A percentile compares a stretch with the other conserved stretches of the same genome.
These are phyloP conservation scores for Lecanicillium sp. DNA, from an alignment of 2,329 filamentous ascomycete species.

Conservation along the genomic window DNA sequence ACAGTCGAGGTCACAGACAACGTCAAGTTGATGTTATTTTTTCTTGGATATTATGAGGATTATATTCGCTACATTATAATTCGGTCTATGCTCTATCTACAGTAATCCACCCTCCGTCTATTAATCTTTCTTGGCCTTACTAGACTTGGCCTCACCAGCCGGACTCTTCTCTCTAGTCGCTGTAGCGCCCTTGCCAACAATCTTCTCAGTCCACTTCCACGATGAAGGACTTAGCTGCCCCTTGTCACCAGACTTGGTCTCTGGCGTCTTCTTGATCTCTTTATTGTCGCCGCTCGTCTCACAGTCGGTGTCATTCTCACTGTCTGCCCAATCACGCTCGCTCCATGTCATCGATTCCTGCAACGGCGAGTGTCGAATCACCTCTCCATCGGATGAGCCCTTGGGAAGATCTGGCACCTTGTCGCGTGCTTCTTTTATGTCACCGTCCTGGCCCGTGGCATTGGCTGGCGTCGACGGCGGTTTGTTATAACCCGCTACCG, in stretches of 20 bases:
- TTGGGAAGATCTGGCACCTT: constrained; percentile 36
- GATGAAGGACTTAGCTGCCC: constrained; percentile 1
- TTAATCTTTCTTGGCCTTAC: too few species aligned
- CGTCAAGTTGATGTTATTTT: too few species aligned
- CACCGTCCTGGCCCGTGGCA: not conserved
- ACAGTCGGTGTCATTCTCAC: constrained; percentile 30
- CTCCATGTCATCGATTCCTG: constrained; percentile 50
- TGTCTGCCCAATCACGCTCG: constrained; percentile 55
- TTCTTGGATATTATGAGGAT: too few species aligned
- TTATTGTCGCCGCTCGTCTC: constrained; percentile 8
- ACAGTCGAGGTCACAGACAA: too few species aligned
- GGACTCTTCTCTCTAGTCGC: constrained; percentile 20
- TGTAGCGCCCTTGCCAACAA: constrained; percentile 34
- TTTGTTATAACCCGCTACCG: not conserved
- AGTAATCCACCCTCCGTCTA: too few species aligned
- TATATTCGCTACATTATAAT: too few species aligned
- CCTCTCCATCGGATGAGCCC: constrained; percentile 5
- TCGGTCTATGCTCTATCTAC: too few species aligned
- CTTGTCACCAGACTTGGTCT: constrained; percentile 9
- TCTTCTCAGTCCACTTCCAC: constrained; percentile 49
- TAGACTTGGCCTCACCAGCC: not conserved
- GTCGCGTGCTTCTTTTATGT: constrained; percentile 22
- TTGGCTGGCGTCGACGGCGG: constrained; percentile 2
- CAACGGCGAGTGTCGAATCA: constrained; percentile 9
- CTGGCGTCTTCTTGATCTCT: constrained; percentile 8